Percentiles rank a stretch among this genome's conserved stretches.
phyloP scores from a whole-genome alignment of 345 rosid species.

The Dovyalis caffra region DNA sequence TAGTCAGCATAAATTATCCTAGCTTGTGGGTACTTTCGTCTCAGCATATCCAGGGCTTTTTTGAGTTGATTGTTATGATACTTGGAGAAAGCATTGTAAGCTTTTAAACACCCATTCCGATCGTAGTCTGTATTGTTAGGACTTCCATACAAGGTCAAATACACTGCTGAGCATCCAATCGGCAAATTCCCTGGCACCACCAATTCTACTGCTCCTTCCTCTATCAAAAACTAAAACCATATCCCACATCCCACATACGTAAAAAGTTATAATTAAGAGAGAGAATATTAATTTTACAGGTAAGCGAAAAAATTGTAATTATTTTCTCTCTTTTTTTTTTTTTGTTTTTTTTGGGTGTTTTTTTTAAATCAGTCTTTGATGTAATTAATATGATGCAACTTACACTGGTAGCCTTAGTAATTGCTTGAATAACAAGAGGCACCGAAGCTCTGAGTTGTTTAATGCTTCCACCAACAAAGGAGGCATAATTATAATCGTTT shows the following conservation, averaged over 20 bases:
- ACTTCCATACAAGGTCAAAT: constrained; percentile 46
- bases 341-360: too few relatives aligned
- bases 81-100: constrained; percentile 44
- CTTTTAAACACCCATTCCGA: constrained; percentile 47
- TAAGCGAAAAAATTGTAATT: too few relatives aligned
- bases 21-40: constrained; percentile 46
- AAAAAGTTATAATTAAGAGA: neutral
- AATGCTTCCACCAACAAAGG: constrained; percentile 40
- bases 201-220: constrained; percentile 62
- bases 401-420: constrained; percentile 39
- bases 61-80: constrained; percentile 53
- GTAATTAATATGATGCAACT: neutral
- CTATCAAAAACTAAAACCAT: constrained; percentile 43
- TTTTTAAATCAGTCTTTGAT: neutral
- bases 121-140: constrained; percentile 38
- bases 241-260: neutral
- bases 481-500: constrained; percentile 61
- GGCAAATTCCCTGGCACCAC: constrained; percentile 72
- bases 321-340: too few relatives aligned
- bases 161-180: constrained; percentile 61
- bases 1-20: constrained; percentile 29
- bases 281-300: too few relatives aligned
- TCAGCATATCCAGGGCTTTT: constrained; percentile 32
- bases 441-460: constrained; percentile 36
- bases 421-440: constrained; percentile 50